Evolutionary conservation across 2,329 filamentous ascomycete genomes (phyloP), one percentile per base, ranked within the genome.

Genomic region (Pestalotiopsis sp.): DNA sequence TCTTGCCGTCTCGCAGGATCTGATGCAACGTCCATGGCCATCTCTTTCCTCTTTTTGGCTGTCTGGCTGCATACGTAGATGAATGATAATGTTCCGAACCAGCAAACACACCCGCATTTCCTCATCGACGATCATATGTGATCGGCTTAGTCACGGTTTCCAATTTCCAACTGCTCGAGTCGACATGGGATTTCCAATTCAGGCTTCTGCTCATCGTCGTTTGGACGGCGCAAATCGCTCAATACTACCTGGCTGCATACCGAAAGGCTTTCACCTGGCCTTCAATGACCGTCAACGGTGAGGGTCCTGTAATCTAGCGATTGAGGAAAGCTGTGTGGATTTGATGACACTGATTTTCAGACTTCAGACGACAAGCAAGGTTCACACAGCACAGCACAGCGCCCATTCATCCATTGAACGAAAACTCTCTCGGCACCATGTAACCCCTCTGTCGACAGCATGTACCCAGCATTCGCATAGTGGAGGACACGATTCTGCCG

Each of bases 401-500:
- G 30, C 30, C 30, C 30, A 35, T 35, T 35, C 30, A 35, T 35
- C 17, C 44, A 52, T 52, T 52, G n/a, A 20, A 4, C 17, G 44
- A 52, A 20, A n/a, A 52, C 44, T 52, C 7, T 14, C 44, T 52
- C 44, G n/a, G 44, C 44, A 52, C 44, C 20, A 52, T 52, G 44
- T 52, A 52, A 52, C 44, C 44, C 30, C 17, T 52, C 20, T 52
- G 44, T 52, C 44, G 17, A 52, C 44, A 20, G 10, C 44, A 52
- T 52, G 44, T 17, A 20, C 14, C 44, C 44, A 52, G 44, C 44
- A 22, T 52, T 9, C n/a, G 44, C 17, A 61, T 61, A 38, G 58
- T 35, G n/a, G 58, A 61, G 26, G 58, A 38, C 58, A 39, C 58
- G 35, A 61, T 61, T 61, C 58, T 35, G 58, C 58, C 30, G 58